Evolutionary conservation across 140 eudicot genomes (phyloP), one percentile per base, ranked within the genome.

Genomic region (Ambrosia hybrid): DNA sequence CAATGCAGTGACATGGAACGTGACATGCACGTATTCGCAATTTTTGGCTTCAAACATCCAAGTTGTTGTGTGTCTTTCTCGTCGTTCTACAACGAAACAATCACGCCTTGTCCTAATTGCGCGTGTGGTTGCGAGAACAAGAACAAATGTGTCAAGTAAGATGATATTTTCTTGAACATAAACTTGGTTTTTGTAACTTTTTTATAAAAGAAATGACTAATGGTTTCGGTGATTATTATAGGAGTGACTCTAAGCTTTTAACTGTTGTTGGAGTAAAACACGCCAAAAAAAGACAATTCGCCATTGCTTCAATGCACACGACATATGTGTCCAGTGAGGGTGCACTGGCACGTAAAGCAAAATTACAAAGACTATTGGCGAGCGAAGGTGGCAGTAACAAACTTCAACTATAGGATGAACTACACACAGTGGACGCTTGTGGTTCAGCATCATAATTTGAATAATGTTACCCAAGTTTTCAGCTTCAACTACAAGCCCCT

Each of bases 271-370:
- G 98, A 46, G 73, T 92, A 34, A 34, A 89, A 92, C 67, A 92
- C 95, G 9, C 98, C 97, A 5, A 84, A 80, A 71, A 90, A 93
- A 65, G 98, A 90, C 60, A 84, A 87, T 51, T 41, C 96, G 0
- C 96, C 97, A 4, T 75, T 90, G 39, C 71, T 90, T 39, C 98
- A 93, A 14, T 90, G 98, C 87, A 93, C 97, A 3, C 91, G 81
- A 3, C 98, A 93, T 53, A 93, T 87, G 96, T 93, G 98, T 79
- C 97, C 98, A 0, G 75, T 93, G 45, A 87, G 98, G 37, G 87
- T 93, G 68, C 97, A 93, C 59, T 90, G 98, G 98, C 87, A 85
- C 33, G 85, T 82, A 63, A 85, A 85, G 79, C 78, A 78, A 49
- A 86, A 84, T 79, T 84, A 86, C 79, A 86, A 84, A 81, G 87